These are phyloP conservation scores for Lactarius indigo DNA, from an alignment of 768 basidiomycete species.

Conservation along the genomic window DNA sequence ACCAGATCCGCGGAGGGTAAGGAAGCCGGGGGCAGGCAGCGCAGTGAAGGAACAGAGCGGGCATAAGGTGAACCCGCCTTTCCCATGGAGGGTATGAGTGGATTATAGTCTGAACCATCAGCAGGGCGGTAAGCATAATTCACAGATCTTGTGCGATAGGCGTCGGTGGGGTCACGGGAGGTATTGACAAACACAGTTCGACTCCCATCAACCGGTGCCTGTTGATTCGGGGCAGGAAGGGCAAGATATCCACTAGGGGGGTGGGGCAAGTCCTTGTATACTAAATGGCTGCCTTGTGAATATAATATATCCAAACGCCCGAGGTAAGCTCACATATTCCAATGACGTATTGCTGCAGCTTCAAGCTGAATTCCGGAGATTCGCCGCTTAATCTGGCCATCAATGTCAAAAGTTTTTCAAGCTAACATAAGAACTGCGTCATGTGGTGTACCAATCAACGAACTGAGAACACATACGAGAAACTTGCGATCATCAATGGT, in stretches of 20 bases:
- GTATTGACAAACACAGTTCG: neutral
- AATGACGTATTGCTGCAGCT: constrained; percentile 21
- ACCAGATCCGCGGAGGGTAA: constrained; percentile 66
- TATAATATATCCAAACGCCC: neutral
- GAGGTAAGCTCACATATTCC: constrained; percentile 14
- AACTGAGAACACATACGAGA: constrained; percentile 11
- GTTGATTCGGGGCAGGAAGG: constrained; percentile 1
- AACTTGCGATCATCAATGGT: constrained; percentile 23
- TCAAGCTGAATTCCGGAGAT: constrained; percentile 1
- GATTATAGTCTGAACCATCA: constrained; percentile 39
- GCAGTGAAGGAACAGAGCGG: constrained; percentile 54
- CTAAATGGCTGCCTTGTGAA: constrained; percentile 5
- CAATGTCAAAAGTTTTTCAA: constrained; percentile 24
- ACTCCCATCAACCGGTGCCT: neutral
- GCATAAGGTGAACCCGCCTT: constrained; percentile 43
- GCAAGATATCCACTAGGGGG: constrained; percentile 24
- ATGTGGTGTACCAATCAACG: neutral
- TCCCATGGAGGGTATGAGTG: constrained; percentile 33
- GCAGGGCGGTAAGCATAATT: constrained; percentile 31
- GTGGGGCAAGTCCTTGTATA: constrained; percentile 27
- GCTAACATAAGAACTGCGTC: constrained; percentile 8
- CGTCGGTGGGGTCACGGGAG: neutral
- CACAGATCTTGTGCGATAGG: neutral
- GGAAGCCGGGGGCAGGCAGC: constrained; percentile 38
- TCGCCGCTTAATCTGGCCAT: constrained; percentile 18